Evolutionary conservation across 2,329 filamentous ascomycete species (phyloP).

Genomic region (Exserohilum rostratum): DNA sequence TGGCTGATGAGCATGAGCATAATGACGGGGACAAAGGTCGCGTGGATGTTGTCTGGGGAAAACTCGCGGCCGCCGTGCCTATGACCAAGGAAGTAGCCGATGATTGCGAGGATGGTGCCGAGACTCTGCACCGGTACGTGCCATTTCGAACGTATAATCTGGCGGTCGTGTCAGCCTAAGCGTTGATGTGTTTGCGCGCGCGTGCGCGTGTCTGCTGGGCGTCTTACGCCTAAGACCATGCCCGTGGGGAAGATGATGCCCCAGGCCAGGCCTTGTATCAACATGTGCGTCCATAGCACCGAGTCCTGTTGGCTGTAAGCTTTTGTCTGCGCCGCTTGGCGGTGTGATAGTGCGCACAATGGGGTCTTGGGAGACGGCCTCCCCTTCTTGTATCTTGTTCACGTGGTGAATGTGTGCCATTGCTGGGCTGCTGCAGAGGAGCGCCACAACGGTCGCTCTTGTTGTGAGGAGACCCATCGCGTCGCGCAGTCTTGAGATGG

Average conservation of each 20-base stretch:
- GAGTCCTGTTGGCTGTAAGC: conserved; percentile 62
- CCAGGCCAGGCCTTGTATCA: conserved; percentile 84
- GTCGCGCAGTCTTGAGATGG: conserved; percentile 8
- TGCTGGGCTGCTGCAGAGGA: conserved; percentile 35
- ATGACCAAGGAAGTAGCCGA: conserved; percentile 92
- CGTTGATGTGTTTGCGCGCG: no score
- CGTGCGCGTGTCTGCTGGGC: no score
- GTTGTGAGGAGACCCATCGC: conserved; percentile 18
- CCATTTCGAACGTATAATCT: conserved; percentile 91
- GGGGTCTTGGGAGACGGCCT: conserved; percentile 45
- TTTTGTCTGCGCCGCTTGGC: neutral
- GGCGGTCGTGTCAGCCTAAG: conserved; percentile 12
- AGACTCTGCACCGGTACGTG: conserved; percentile 87
- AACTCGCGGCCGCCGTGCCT: conserved; percentile 89
- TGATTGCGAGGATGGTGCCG: conserved; percentile 74
- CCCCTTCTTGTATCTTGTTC: conserved; percentile 48
- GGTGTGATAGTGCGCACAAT: conserved; percentile 34
- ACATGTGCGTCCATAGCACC: conserved; percentile 91
- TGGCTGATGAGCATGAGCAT: conserved; percentile 81
- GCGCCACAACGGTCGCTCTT: conserved; percentile 23
- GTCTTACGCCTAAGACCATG: conserved; percentile 88
- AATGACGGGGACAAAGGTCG: conserved; percentile 77
- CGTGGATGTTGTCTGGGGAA: conserved; percentile 67
- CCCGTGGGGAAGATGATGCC: conserved; percentile 91
- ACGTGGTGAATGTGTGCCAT: conserved; percentile 50